Evolutionary conservation across 2,329 filamentous ascomycete genomes (phyloP).

Genomic region (Cercospora citrullina): DNA sequence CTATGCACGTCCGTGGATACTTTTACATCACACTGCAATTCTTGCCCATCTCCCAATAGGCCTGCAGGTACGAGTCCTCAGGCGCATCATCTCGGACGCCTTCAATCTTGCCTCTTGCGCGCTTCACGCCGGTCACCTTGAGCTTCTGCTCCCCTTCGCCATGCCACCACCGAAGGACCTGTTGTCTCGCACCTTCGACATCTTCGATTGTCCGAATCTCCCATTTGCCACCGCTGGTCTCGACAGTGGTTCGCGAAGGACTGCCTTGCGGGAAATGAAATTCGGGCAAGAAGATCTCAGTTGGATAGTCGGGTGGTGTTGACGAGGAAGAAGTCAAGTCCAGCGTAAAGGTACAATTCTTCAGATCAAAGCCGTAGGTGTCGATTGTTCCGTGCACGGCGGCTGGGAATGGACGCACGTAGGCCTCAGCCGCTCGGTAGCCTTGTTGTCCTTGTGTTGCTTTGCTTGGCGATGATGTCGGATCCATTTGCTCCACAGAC

Average conservation of each 20-base stretch:
- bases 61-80: slow-evolving; percentile 78
- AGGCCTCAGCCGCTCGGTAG: slow-evolving; percentile 88
- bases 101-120: slow-evolving; percentile 50
- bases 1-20: background rate
- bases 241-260: slow-evolving; percentile 63
- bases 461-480: slow-evolving; percentile 16
- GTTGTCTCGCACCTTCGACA: slow-evolving; percentile 61
- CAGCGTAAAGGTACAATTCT: slow-evolving; percentile 73
- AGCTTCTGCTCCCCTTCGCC: slow-evolving; percentile 78
- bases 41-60: slow-evolving; percentile 47
- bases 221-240: slow-evolving; percentile 86
- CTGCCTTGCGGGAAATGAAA: slow-evolving; percentile 77
- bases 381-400: slow-evolving; percentile 69
- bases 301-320: slow-evolving; percentile 66
- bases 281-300: slow-evolving; percentile 81
- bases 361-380: slow-evolving; percentile 78
- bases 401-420: slow-evolving; percentile 80
- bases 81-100: slow-evolving; percentile 47
- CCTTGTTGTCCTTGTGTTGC: slow-evolving; percentile 48
- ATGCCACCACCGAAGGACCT: slow-evolving; percentile 91
- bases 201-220: slow-evolving; percentile 73
- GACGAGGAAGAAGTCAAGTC: slow-evolving; percentile 62
- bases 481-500: slow-evolving; percentile 54
- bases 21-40: slow-evolving; percentile 48
- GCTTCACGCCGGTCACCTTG: slow-evolving; percentile 70